A percentile compares a stretch with the other conserved stretches of the same genome.
Evolutionary conservation across 106 monocot species (phyloP).

Genomic region (Ottelia alismoides): DNA sequence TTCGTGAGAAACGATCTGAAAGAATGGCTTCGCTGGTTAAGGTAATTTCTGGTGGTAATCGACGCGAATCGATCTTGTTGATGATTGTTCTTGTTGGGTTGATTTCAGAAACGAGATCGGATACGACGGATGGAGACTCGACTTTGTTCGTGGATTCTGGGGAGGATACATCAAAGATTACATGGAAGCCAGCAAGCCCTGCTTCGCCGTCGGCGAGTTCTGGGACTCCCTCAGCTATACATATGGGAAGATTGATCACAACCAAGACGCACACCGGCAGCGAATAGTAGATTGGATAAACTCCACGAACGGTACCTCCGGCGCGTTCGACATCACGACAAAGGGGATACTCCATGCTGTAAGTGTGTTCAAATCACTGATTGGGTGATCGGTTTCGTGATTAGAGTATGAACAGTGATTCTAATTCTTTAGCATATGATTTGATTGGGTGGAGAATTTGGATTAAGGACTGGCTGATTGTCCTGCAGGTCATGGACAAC

Average conservation of each 20-base stretch:
- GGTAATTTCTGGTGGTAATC: conserved; percentile 22
- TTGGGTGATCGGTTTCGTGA: background rate
- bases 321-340: conserved; percentile 87
- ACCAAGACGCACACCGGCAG: conserved; percentile 84
- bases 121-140: too few relatives aligned
- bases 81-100: conserved; percentile 1
- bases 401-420: background rate
- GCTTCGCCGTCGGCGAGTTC: too few relatives aligned
- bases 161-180: too few relatives aligned
- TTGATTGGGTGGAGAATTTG: conserved; percentile 24
- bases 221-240: too few relatives aligned
- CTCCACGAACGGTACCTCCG: conserved; percentile 63
- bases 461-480: conserved; percentile 43
- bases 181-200: too few relatives aligned
- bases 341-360: conserved; percentile 83
- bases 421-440: background rate
- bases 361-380: too few relatives aligned
- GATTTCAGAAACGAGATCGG: conserved; percentile 67
- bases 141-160: too few relatives aligned
- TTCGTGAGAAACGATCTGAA: conserved; percentile 91
- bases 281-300: conserved; percentile 90
- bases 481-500: too few relatives aligned
- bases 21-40: conserved; percentile 93
- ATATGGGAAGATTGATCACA: too few relatives aligned
- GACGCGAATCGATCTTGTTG: too few relatives aligned